Evolutionary conservation across 2,329 filamentous ascomycete species (phyloP).

Genomic region (Blastomyces silverae): DNA sequence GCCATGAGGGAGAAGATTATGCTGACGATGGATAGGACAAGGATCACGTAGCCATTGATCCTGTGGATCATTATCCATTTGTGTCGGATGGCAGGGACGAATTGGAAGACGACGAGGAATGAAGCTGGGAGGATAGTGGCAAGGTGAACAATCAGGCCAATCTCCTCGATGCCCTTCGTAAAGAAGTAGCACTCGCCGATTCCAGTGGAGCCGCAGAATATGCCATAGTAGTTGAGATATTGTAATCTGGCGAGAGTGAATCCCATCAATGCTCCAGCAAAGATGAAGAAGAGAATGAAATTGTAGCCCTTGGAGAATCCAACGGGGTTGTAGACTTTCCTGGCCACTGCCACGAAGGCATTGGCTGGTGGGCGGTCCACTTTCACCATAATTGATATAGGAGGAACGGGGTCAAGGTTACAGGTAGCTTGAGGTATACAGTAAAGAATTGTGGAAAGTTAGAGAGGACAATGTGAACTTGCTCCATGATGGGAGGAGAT

Average conservation of each 20-base stretch:
- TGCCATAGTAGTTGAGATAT: slow-evolving; percentile 44
- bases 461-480: not conserved
- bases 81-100: slow-evolving; percentile 42
- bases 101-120: slow-evolving; percentile 39
- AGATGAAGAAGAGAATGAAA: slow-evolving; percentile 48
- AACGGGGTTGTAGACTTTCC: slow-evolving; percentile 26
- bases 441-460: not conserved
- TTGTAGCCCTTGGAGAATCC: slow-evolving; percentile 55
- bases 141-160: slow-evolving; percentile 43
- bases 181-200: slow-evolving; percentile 45
- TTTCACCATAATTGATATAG: slow-evolving; percentile 11
- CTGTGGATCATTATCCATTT: slow-evolving; percentile 51
- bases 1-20: slow-evolving; percentile 51
- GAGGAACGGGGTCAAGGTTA: not conserved
- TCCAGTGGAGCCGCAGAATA: slow-evolving; percentile 25
- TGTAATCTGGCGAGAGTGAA: slow-evolving; percentile 46
- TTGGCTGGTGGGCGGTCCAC: slow-evolving; percentile 13
- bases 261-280: slow-evolving; percentile 42
- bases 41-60: slow-evolving; percentile 53
- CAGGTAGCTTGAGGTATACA: not conserved
- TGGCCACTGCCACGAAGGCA: slow-evolving; percentile 10
- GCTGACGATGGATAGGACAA: slow-evolving; percentile 44
- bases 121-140: slow-evolving; percentile 35
- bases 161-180: slow-evolving; percentile 29
- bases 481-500: not conserved